phyloP scores from a whole-genome alignment of 176 grass and related monocot species.

The Oryza punctata region DNA sequence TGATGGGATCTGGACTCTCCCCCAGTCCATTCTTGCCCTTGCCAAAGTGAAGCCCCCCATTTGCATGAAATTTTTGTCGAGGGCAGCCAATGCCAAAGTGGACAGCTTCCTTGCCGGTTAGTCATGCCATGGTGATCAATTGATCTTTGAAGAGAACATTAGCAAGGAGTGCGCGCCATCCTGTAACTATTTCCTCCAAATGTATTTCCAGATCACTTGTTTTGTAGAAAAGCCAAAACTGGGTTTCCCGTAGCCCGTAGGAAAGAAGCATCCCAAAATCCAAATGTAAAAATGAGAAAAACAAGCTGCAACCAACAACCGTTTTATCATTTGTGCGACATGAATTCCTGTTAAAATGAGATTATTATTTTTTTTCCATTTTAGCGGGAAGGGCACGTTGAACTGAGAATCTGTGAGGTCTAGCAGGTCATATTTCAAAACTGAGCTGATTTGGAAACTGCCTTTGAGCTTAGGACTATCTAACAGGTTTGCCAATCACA shows the following conservation, averaged over 20 bases:
- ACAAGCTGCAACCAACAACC: background rate
- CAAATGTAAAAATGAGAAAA: background rate
- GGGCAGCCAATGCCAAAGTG: conserved; percentile 49
- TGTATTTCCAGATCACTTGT: conserved; percentile 1
- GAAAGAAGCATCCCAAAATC: conserved; percentile 10
- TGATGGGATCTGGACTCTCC: conserved; percentile 91
- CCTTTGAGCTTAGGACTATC: background rate
- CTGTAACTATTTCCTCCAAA: conserved; percentile 40
- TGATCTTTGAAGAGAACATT: background rate
- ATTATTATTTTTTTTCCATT: no score
- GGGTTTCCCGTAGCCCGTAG: background rate
- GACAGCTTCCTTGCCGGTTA: conserved; percentile 39
- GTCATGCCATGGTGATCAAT: background rate
- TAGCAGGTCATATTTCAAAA: background rate
- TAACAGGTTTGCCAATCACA: background rate
- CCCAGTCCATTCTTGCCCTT: conserved; percentile 76
- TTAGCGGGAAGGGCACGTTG: background rate
- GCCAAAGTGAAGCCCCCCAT: conserved; percentile 82
- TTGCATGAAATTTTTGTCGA: conserved; percentile 86
- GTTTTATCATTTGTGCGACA: background rate
- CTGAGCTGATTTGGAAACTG: background rate
- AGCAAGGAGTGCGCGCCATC: background rate
- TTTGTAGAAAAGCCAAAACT: conserved; percentile 29
- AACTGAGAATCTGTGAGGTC: background rate
- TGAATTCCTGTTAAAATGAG: background rate